phyloP scores from a whole-genome alignment of 1,139 yeast genomes.

The Yamadazyma diddensiae region DNA sequence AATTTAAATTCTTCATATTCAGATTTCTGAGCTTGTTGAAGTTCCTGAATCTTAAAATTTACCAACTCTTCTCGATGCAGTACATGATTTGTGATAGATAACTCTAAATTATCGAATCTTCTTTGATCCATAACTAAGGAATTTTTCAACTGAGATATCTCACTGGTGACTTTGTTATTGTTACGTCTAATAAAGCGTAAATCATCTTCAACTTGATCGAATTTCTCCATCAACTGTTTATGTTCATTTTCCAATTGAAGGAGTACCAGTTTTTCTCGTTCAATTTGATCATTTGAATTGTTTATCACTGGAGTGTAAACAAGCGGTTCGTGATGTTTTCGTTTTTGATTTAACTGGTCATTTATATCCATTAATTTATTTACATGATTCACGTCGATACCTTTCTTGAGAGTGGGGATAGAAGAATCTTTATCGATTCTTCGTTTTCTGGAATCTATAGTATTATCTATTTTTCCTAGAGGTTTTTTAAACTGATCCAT shows the following conservation, averaged over 20 bases:
- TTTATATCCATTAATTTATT: conserved; percentile 14
- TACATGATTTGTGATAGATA: conserved; percentile 26
- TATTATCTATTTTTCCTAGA: too few species aligned
- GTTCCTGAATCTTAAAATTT: conserved; percentile 22
- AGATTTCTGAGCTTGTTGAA: conserved; percentile 21
- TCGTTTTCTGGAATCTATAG: neutral
- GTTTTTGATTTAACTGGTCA: conserved; percentile 8
- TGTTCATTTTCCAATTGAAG: conserved; percentile 16
- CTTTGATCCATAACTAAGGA: conserved; percentile 18
- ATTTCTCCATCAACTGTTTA: conserved; percentile 15
- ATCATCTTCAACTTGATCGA: conserved; percentile 22
- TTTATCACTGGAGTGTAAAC: conserved; percentile 2
- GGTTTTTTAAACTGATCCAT: too few species aligned
- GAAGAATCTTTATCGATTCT: neutral
- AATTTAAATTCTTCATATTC: conserved; percentile 32
- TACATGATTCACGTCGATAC: conserved; percentile 12
- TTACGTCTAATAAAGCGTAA: conserved; percentile 21
- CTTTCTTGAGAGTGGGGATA: neutral
- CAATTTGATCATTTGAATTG: conserved; percentile 5
- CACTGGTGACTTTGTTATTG: conserved; percentile 20
- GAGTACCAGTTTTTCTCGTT: conserved; percentile 1
- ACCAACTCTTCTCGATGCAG: conserved; percentile 25
- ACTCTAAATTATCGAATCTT: conserved; percentile 26
- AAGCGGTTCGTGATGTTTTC: conserved; percentile 1
- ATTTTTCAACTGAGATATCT: conserved; percentile 18